Conservation (phyloP, 2,329 filamentous ascomycete genomes). For the Ceratocystis colombiana region DNA sequence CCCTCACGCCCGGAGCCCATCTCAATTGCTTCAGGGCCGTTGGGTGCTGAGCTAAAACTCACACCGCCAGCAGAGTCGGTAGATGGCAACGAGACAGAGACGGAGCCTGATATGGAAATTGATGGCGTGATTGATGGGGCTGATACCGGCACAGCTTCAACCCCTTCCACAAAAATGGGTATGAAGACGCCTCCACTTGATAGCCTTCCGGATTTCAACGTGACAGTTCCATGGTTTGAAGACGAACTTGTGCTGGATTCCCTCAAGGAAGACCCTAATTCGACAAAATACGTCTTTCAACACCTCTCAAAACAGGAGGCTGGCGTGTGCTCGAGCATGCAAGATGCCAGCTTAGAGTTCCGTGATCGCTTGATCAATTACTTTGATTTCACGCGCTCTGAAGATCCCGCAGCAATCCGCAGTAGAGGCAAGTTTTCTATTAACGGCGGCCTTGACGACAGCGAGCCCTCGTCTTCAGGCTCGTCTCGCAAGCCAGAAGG, state of each 20-base stretch:
- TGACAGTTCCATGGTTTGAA: conserved; percentile 18
- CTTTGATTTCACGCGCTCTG: conserved; percentile 46
- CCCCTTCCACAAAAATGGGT: conserved; percentile 32
- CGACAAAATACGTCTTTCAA: conserved; percentile 40
- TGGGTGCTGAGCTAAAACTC: conserved; percentile 25
- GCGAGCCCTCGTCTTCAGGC: conserved; percentile 28
- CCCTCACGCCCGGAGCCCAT: neutral
- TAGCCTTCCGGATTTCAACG: conserved; percentile 41
- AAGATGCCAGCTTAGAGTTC: conserved; percentile 12
- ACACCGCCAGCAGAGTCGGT: conserved; percentile 27
- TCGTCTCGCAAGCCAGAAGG: conserved; percentile 45
- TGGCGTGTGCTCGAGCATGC: neutral
- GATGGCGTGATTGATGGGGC: conserved; percentile 48
- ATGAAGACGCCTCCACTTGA: conserved; percentile 48
- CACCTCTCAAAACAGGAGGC: conserved; percentile 27
- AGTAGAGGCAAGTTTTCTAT: conserved; percentile 46
- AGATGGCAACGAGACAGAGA: conserved; percentile 26
- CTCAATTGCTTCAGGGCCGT: neutral
- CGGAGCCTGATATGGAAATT: conserved; percentile 35
- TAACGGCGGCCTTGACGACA: conserved; percentile 30
- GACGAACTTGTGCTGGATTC: conserved; percentile 33
- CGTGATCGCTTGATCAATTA: conserved; percentile 34
- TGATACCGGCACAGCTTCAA: conserved; percentile 41
- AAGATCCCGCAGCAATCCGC: conserved; percentile 45
- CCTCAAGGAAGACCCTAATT: conserved; percentile 34